Base-by-base conservation (phyloP, 2,329 filamentous ascomycete genomes). In the Aspergillus puulaauensis region DNA sequence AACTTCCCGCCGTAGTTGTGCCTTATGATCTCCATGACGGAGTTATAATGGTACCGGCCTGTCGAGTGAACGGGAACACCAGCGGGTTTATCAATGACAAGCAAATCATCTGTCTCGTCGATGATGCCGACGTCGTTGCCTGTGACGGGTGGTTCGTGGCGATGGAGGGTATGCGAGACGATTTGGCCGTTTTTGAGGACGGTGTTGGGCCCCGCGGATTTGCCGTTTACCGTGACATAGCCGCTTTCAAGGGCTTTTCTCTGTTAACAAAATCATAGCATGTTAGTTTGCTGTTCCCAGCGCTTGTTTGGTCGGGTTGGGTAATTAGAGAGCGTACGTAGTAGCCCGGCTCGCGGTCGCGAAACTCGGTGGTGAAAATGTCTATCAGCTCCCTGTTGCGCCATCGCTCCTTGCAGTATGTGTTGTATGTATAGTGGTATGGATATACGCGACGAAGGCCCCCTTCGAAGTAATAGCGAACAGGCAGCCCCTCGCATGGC, bases 31-130 rank as follows among this genome's bases (percentile, higher is more conserved):
- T 98, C 93, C 40, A 96, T 84, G 46, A 99, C 85, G 1, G 91
- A 93, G 77, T 99, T 99, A 81, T 90, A 96, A 73, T 93, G 92
- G 80, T 99, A 99, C 49, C 95, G 87, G 6, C 95, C 95, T 1
- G 95, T 93, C 6, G 95, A 91, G 73, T 99, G 95, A 0, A 99
- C 95, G 0, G 95, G 95, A 41, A 99, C 88, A 6, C 95, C 95
- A 0, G 93, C 89, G 0, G 95, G 95, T 75, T 99, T 99, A 78
- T 97, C 92, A 73, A 99, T 96, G 61, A 98, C 93, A 58, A 99
- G 89, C 80, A 99, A 88, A 64, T 93, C 89, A 46, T 96, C 86
- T 66, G 96, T 91, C 75, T 99, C 95, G 75, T 96, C 90, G 40
- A 99, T 86, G 46, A 97, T 83, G 15, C 84, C 85, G 50, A 99